phyloP scores from a whole-genome alignment of 192 early-diverging fungal species.

The Phlyctochytrium planicorne region DNA sequence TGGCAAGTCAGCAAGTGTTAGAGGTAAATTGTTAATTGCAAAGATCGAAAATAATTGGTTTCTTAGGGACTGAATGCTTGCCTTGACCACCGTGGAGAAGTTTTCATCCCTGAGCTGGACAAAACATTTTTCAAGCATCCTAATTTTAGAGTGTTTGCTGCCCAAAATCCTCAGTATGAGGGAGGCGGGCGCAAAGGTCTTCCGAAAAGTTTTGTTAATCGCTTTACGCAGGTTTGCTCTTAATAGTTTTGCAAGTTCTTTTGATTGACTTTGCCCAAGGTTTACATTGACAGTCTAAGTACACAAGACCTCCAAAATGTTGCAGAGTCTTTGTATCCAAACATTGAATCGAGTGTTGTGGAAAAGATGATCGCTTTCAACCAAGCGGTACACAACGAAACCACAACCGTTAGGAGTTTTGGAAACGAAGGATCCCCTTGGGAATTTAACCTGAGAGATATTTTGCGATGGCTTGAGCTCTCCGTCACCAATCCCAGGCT shows the following conservation, averaged over 20 bases:
- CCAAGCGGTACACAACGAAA: constrained; percentile 78
- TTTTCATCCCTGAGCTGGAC: constrained; percentile 96
- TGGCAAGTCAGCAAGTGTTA: constrained; percentile 97
- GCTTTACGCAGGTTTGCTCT: constrained; percentile 84
- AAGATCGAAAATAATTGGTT: neutral
- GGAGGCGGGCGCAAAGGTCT: constrained; percentile 99
- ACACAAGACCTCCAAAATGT: constrained; percentile 81
- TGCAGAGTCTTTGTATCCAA: constrained; percentile 50
- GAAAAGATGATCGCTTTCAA: constrained; percentile 80
- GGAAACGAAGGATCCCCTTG: constrained; percentile 81
- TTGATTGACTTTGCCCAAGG: constrained; percentile 44
- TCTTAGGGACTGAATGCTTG: constrained; percentile 92
- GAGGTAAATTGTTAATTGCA: constrained; percentile 65
- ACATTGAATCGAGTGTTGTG: constrained; percentile 17
- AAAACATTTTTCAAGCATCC: constrained; percentile 74
- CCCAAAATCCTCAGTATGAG: constrained; percentile 95
- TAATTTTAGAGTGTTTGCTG: constrained; percentile 92
- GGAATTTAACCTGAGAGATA: constrained; percentile 99
- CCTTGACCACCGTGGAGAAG: constrained; percentile 93
- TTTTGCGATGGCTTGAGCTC: constrained; percentile 90
- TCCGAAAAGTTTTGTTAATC: constrained; percentile 94
- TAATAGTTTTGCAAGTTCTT: constrained; percentile 14
- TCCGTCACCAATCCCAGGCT: constrained; percentile 40
- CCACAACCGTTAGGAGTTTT: constrained; percentile 76
- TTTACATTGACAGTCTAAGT: constrained; percentile 83